These are phyloP conservation scores for Fagus sylvatica DNA, from an alignment of 306 rosid genomes.

Conservation along the genomic window DNA sequence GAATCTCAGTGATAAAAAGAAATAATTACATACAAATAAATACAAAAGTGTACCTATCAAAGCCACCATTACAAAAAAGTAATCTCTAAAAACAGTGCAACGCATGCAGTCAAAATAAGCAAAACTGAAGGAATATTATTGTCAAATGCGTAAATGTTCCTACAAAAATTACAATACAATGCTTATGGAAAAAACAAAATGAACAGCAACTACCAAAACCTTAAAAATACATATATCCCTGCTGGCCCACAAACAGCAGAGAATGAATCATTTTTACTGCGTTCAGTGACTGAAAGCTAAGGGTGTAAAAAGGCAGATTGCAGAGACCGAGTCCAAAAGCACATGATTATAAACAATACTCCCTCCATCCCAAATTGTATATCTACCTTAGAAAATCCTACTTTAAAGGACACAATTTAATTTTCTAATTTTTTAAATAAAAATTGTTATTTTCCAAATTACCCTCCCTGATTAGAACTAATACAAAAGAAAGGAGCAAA, in stretches of 20 bases:
- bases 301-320: background rate
- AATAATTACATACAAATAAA: too few relatives aligned
- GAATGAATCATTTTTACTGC: too few relatives aligned
- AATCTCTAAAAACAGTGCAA: background rate
- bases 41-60: too few relatives aligned
- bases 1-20: too few relatives aligned
- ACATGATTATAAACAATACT: background rate
- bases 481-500: background rate
- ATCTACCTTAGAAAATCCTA: background rate
- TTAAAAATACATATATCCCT: too few relatives aligned
- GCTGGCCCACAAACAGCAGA: too few relatives aligned
- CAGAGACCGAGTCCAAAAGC: background rate
- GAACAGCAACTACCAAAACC: too few relatives aligned
- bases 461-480: background rate
- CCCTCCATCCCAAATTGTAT: background rate
- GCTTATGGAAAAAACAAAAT: background rate
- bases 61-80: background rate
- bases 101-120: background rate
- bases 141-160: background rate
- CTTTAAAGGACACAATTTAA: background rate
- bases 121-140: background rate
- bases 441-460: background rate
- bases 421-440: background rate
- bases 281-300: background rate
- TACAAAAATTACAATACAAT: background rate